A percentile compares a stretch with the other conserved stretches of the same genome.
phyloP scores from a whole-genome alignment of 352 stramenopile genomes.

The Plasmopara muralis region DNA sequence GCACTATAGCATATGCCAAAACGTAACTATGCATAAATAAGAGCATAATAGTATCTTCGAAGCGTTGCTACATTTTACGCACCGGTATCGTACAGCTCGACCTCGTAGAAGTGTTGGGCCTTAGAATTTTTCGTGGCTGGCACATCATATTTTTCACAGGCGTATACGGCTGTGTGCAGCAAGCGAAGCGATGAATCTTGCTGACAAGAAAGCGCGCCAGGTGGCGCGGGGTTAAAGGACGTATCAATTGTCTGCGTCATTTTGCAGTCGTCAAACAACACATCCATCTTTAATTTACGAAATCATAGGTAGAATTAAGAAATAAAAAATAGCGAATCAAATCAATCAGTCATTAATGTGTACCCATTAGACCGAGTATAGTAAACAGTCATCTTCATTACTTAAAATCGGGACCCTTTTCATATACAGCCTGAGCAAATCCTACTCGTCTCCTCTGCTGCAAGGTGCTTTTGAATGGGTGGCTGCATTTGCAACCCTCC shows the following conservation, averaged over 20 bases:
- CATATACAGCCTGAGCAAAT: no score
- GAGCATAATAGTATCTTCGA: not conserved
- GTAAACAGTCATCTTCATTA: no score
- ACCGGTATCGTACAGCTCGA: conserved; percentile 67
- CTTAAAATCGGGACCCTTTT: no score
- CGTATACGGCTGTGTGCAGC: conserved; percentile 40
- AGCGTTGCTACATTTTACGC: conserved; percentile 3
- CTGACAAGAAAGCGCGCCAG: conserved; percentile 56
- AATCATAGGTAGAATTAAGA: no score
- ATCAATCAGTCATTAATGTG: no score
- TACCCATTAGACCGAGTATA: no score
- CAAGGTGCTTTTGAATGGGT: no score
- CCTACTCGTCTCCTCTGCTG: no score
- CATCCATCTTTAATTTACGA: no score
- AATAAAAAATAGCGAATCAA: no score
- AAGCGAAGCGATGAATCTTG: conserved; percentile 54
- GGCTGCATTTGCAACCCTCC: conserved; percentile 5
- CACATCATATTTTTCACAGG: conserved; percentile 24
- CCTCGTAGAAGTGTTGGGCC: conserved; percentile 36
- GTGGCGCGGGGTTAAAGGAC: conserved; percentile 16
- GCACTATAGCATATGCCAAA: conserved; percentile 25
- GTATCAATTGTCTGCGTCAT: not conserved
- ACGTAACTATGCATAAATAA: not conserved
- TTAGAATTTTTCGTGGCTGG: conserved; percentile 32
- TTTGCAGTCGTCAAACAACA: no score